Evolutionary conservation across 116 monocot species (phyloP).

Genomic region (Trichopus zeylanicus): DNA sequence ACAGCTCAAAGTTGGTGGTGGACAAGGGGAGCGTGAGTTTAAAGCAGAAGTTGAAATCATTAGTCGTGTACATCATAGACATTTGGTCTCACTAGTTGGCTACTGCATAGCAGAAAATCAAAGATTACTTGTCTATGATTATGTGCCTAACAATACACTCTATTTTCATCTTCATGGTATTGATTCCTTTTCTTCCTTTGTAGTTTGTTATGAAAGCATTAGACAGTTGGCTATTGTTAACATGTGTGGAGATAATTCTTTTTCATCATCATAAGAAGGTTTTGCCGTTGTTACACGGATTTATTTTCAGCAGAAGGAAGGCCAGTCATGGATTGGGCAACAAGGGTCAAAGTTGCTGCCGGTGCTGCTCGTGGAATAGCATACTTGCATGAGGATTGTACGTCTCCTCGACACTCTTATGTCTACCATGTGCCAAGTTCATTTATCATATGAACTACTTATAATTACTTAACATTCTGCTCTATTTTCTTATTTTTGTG

Average conservation of each 20-base stretch:
- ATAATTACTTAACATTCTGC: neutral
- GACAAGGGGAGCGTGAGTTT: slow-evolving; percentile 90
- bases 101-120: slow-evolving; percentile 25
- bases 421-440: neutral
- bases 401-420: slow-evolving; percentile 1
- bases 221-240: neutral
- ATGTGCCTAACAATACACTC: slow-evolving; percentile 33
- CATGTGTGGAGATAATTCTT: neutral
- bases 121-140: slow-evolving; percentile 38
- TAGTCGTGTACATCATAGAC: slow-evolving; percentile 91
- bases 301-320: slow-evolving; percentile 17
- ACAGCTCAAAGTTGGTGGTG: slow-evolving; percentile 79
- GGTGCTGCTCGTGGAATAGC: slow-evolving; percentile 48
- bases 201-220: neutral
- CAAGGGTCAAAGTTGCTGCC: slow-evolving; percentile 46
- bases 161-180: slow-evolving; percentile 43
- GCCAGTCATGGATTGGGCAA: slow-evolving; percentile 39
- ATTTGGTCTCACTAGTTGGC: slow-evolving; percentile 82
- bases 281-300: neutral
- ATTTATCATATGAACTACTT: neutral
- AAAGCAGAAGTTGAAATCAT: slow-evolving; percentile 94
- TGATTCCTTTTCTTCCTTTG: slow-evolving; percentile 6
- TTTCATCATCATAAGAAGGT: neutral
- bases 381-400: slow-evolving; percentile 54
- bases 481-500: neutral